phyloP scores from a whole-genome alignment of 2,329 filamentous ascomycete species.

The Alternaria gansuensis region DNA sequence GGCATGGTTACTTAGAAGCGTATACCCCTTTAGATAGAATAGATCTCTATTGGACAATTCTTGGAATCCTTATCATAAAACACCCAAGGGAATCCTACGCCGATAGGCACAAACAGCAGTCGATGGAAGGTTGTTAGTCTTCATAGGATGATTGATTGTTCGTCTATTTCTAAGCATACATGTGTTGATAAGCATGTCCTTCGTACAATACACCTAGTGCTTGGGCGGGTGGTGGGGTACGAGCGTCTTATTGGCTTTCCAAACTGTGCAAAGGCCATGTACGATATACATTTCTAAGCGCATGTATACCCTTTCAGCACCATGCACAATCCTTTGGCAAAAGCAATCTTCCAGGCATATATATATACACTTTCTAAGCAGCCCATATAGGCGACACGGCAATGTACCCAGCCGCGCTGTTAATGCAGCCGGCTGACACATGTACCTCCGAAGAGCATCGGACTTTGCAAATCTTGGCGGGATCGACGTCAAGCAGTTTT shows the following conservation, averaged over 20 bases:
- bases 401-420: conserved; percentile 7
- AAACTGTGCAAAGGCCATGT: neutral
- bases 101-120: neutral
- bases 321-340: neutral
- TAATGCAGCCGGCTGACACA: conserved; percentile 13
- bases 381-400: conserved; percentile 15
- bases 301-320: neutral
- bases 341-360: neutral
- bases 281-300: neutral
- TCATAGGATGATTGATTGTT: neutral
- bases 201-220: neutral
- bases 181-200: neutral
- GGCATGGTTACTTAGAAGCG: conserved; percentile 2
- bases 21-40: conserved; percentile 20
- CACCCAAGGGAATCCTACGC: neutral
- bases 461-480: conserved; percentile 14
- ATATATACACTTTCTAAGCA: conserved; percentile 9
- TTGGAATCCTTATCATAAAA: neutral
- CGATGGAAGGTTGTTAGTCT: neutral
- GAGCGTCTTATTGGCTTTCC: neutral
- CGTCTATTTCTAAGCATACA: neutral
- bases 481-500: conserved; percentile 7
- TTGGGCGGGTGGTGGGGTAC: neutral
- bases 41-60: conserved; percentile 3
- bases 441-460: neutral